These are phyloP conservation scores for Teratosphaeria zuluensis DNA, from an alignment of 2,329 filamentous ascomycete species.

Conservation along the genomic window DNA sequence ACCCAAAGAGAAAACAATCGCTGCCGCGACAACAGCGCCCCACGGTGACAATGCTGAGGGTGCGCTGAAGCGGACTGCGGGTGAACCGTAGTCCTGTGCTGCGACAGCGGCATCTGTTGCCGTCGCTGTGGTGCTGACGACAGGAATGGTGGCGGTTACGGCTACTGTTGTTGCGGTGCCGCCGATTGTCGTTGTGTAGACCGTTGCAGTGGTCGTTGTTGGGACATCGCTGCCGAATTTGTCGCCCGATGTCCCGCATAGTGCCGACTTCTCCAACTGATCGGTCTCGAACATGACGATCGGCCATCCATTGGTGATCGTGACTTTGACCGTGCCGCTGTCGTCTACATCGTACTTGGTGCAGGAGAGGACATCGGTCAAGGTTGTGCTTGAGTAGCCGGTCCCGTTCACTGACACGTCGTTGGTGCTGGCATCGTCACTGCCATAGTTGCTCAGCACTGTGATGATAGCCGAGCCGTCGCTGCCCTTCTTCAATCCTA, in stretches of 20 bases:
- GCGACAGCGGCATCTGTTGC: not conserved
- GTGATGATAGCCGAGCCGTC: conserved; percentile 34
- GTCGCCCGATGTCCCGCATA: conserved; percentile 12
- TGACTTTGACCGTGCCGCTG: conserved; percentile 18
- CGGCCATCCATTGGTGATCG: conserved; percentile 25
- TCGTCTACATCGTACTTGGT: conserved; percentile 15
- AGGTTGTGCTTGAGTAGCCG: conserved; percentile 15
- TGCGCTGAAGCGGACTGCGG: not conserved
- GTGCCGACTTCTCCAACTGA: conserved; percentile 14
- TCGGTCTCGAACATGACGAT: conserved; percentile 23
- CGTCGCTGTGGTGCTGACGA: not conserved
- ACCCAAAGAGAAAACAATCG: not conserved
- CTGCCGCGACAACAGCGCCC: not conserved
- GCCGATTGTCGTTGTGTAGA: not conserved
- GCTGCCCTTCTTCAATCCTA: conserved; percentile 37
- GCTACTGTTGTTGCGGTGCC: not conserved
- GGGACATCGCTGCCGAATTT: not conserved
- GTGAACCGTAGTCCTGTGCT: not conserved
- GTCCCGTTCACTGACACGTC: conserved; percentile 25
- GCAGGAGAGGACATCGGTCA: conserved; percentile 29
- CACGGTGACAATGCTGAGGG: not conserved
- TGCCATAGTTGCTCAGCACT: conserved; percentile 32
- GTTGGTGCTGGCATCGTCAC: conserved; percentile 20
- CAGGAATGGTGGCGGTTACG: not conserved
- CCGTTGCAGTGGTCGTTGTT: conserved; percentile 1